Conservation (phyloP, 129 eudicot genomes). For the Heracleum sosnowskyi region DNA sequence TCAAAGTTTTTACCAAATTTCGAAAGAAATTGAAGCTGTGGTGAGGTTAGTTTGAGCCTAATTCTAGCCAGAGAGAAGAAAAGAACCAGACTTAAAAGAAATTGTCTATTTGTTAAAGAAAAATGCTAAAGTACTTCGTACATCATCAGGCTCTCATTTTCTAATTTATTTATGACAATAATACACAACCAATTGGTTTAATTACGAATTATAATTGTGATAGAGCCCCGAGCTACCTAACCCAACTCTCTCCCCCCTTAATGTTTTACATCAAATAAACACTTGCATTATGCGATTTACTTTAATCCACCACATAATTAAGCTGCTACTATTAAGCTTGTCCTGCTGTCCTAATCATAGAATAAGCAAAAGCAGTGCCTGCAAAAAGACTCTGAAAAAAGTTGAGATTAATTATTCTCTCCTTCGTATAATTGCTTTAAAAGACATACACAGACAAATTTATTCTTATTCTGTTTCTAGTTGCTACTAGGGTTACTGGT, state of each 20-base stretch:
- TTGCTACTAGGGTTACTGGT: background rate
- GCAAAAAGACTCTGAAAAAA: conserved; percentile 4
- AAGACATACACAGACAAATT: background rate
- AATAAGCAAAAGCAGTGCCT: background rate
- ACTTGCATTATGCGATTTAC: background rate
- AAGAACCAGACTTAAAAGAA: too few species aligned
- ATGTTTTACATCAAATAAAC: background rate
- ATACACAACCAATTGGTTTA: background rate
- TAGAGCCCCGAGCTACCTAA: background rate
- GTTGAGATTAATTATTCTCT: background rate
- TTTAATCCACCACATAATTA: background rate
- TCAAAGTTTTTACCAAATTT: too few species aligned
- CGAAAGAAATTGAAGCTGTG: too few species aligned
- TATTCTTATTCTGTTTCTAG: conserved; percentile 15
- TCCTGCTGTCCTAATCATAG: conserved; percentile 12
- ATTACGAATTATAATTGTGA: background rate
- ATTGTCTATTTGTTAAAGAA: too few species aligned
- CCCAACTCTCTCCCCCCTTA: background rate
- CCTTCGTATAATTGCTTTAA: conserved; percentile 11
- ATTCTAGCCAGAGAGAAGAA: too few species aligned
- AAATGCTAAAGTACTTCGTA: too few species aligned
- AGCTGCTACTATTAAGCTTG: conserved; percentile 10
- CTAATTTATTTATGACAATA: background rate
- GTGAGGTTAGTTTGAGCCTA: too few species aligned
- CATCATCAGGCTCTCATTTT: background rate